Evolutionary conservation across 2,329 filamentous ascomycete species (phyloP).

Genomic region (Pestalotiopsis sp.): DNA sequence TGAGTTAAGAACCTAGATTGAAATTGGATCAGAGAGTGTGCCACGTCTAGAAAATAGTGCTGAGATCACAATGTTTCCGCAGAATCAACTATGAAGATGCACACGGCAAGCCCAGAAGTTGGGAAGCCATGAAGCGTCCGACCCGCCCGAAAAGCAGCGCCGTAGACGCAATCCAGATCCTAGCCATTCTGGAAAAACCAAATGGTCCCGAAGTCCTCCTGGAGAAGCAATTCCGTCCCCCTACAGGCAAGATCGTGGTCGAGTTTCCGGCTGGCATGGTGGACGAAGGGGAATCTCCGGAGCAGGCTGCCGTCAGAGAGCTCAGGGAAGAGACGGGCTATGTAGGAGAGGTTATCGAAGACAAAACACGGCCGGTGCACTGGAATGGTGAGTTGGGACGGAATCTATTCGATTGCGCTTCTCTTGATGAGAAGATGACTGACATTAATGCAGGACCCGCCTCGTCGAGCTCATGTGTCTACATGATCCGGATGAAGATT

Average conservation of each 20-base stretch:
- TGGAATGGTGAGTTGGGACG: conserved; percentile 27
- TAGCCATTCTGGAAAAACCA: conserved; percentile 25
- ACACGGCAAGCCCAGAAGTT: conserved; percentile 28
- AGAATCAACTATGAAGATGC: conserved; percentile 33
- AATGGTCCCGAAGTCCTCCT: conserved; percentile 33
- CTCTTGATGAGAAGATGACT: neutral
- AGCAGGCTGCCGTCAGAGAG: conserved; percentile 40
- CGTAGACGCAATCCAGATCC: conserved; percentile 32
- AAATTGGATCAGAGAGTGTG: too few species aligned
- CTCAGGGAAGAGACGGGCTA: conserved; percentile 42
- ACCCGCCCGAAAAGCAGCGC: conserved; percentile 28
- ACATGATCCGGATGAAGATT: conserved; percentile 45
- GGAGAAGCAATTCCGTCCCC: conserved; percentile 42
- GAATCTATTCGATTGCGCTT: too few species aligned
- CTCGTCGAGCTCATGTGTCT: conserved; percentile 31
- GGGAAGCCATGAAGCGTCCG: conserved; percentile 30
- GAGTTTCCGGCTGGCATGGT: conserved; percentile 43
- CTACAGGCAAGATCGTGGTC: conserved; percentile 39
- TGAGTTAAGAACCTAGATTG: conserved; percentile 8
- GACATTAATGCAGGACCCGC: conserved; percentile 23
- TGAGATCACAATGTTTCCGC: neutral
- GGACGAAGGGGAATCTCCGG: conserved; percentile 38
- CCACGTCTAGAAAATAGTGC: neutral
- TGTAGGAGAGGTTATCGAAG: conserved; percentile 32
- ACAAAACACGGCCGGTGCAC: conserved; percentile 26